Evolutionary conservation across 306 rosid species (phyloP).

Genomic region (Sechiopsis laciniata): DNA sequence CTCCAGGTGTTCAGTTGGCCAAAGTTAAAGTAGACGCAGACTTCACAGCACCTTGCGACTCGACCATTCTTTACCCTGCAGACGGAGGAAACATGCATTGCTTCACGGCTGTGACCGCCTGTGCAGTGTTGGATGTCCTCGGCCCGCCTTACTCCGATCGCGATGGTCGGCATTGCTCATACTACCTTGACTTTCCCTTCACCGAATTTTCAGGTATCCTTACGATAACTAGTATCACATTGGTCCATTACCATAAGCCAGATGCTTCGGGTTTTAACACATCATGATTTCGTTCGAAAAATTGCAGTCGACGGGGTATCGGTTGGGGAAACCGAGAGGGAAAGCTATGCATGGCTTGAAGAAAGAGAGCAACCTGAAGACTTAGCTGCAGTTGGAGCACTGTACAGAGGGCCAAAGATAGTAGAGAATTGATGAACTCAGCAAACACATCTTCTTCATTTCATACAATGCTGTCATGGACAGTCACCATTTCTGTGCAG

Average conservation of each 20-base stretch:
- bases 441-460: background rate
- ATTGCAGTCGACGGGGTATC: constrained; percentile 51
- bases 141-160: constrained; percentile 88
- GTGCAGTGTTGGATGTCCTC: constrained; percentile 89
- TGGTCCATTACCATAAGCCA: background rate
- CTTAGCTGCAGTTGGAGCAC: constrained; percentile 48
- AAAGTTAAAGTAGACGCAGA: constrained; percentile 64
- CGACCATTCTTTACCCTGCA: constrained; percentile 75
- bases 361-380: constrained; percentile 68
- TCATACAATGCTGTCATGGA: constrained; percentile 18
- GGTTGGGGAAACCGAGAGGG: constrained; percentile 53
- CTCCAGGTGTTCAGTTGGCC: constrained; percentile 50
- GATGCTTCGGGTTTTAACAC: background rate
- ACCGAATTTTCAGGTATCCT: constrained; percentile 54
- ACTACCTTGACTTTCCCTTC: constrained; percentile 52
- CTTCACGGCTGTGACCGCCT: constrained; percentile 90
- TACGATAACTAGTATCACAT: no score
- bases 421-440: constrained; percentile 33
- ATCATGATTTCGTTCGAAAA: background rate
- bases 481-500: constrained; percentile 8
- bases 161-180: constrained; percentile 80
- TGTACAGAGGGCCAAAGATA: constrained; percentile 68
- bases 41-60: constrained; percentile 63
- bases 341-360: constrained; percentile 66
- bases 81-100: constrained; percentile 95